Evolutionary conservation across 768 basidiomycete species (phyloP), one percentile per base, ranked within the genome.

Genomic region (Myochromella boudieri): DNA sequence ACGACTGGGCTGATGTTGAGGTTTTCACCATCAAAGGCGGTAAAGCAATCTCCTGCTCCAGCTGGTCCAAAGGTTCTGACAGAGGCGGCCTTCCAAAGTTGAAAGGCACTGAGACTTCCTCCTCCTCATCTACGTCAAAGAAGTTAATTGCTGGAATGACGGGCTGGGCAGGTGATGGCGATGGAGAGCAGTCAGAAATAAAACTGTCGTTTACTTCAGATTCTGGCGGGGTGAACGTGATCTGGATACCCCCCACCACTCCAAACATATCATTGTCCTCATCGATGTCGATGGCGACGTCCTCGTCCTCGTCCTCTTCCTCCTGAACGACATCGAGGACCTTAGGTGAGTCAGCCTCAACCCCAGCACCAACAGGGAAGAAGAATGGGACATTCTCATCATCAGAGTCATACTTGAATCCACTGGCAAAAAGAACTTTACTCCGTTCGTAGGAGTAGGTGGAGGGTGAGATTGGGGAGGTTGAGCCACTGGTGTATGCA

Each of bases 241-340:
- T 88, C 51, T 76, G 81, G 59, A 91, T 86, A 4, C 87, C 88
- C 21, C 82, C 80, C 33, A 79, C 77, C 46, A 84, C 79, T 24
- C 82, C 83, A 44, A 81, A 72, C 54, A 81, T 75, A 33, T 80
- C 75, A 17, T 73, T 73, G 11, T 76, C 75, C 20, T 69, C 69
- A 11, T 75, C 69, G 4, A 57, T 56, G 12, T 49, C 24, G 6
- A 36, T 69, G 62, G 67, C 57, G 14, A 64, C 57, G 42, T 60
- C 59, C n/a, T 68, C 70, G 25, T 64, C 65, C 38, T 63, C 68
- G 40, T 74, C 69, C 67, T 80, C 80, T 12, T 72, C 73, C 49
- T 76, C 77, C 46, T 67, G 59, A 2, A 79, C 73, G 21, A 61
- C 59, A 25, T 66, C 68, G 25, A 80, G 66, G 7, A 50, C 61